Evolutionary conservation across 176 grass and related monocot species (phyloP).

Genomic region (Leersia perrieri): DNA sequence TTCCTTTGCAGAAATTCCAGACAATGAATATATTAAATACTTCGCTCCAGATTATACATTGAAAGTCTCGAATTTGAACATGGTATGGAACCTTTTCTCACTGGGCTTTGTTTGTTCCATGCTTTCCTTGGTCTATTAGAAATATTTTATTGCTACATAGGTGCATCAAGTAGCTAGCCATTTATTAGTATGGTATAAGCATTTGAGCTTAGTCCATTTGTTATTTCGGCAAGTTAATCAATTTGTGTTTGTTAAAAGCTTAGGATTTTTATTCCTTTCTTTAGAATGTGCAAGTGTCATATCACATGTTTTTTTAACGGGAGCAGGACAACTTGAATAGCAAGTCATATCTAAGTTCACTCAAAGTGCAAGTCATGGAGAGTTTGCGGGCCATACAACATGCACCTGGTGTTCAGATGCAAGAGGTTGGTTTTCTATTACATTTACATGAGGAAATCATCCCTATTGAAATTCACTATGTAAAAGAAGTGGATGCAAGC

Average conservation of each 20-base stretch:
- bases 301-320: constrained; percentile 33
- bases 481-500: background rate
- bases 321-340: constrained; percentile 91
- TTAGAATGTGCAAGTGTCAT: background rate
- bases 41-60: constrained; percentile 90
- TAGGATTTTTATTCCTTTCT: constrained; percentile 10
- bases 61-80: constrained; percentile 73
- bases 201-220: background rate
- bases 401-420: constrained; percentile 98
- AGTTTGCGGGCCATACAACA: constrained; percentile 86
- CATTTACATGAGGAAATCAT: background rate
- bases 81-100: constrained; percentile 51
- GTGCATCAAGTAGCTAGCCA: background rate
- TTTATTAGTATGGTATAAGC: background rate
- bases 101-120: background rate
- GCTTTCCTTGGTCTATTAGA: background rate
- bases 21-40: constrained; percentile 92
- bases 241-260: background rate
- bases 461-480: background rate
- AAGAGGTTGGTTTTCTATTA: constrained; percentile 55
- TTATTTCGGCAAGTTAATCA: background rate
- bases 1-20: constrained; percentile 82
- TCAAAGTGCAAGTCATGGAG: constrained; percentile 97
- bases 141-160: background rate
- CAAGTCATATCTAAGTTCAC: constrained; percentile 86